Conservation (phyloP, 2,329 filamentous ascomycete species). For the Apiospora sp. region DNA sequence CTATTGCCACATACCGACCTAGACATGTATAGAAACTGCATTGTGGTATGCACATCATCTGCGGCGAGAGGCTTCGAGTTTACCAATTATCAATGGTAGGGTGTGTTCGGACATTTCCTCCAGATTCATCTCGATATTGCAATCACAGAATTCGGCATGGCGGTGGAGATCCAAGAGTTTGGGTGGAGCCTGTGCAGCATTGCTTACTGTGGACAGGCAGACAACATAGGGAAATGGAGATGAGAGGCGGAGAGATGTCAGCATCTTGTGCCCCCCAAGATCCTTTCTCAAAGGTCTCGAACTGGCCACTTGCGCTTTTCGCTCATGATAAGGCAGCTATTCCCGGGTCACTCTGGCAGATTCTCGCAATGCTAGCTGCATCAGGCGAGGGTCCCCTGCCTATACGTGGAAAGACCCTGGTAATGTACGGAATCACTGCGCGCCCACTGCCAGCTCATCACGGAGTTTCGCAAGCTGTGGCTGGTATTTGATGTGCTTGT, state of each 20-base stretch:
- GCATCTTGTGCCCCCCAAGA: background rate
- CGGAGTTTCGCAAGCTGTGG: background rate
- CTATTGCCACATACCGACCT: background rate
- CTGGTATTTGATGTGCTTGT: background rate
- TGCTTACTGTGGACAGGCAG: slow-evolving; percentile 19
- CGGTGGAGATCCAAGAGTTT: background rate
- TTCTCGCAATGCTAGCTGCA: background rate
- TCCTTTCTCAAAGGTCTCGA: background rate
- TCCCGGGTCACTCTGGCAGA: background rate
- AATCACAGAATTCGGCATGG: background rate
- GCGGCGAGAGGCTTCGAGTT: background rate
- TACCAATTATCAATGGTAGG: background rate
- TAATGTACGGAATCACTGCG: background rate
- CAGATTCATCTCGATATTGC: background rate
- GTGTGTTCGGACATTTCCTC: background rate
- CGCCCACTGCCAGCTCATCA: background rate
- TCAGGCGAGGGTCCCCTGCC: background rate
- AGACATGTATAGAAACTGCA: background rate
- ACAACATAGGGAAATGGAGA: background rate
- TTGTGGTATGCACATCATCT: background rate
- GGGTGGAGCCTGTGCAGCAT: background rate
- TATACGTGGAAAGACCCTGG: background rate
- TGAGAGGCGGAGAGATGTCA: slow-evolving; percentile 18
- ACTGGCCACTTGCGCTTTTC: background rate
- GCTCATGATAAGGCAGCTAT: background rate